Conservation (phyloP, 805 yeast genomes). For the Huiozyma naganishii region DNA sequence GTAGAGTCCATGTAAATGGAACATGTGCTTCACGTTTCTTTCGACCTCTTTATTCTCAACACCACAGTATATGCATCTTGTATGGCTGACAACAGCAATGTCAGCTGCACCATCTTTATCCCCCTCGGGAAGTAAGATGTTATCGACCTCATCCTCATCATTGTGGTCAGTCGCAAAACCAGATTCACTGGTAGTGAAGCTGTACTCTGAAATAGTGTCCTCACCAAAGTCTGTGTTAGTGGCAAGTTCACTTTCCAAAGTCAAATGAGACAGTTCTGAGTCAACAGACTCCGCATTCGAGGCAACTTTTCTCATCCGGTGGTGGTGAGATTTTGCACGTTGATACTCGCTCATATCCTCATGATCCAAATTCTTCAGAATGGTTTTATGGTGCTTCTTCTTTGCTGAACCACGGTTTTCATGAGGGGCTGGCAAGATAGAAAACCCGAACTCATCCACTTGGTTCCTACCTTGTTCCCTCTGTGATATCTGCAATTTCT, state of each 20-base stretch:
- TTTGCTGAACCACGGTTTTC: neutral
- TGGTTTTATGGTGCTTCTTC: slow-evolving; percentile 1
- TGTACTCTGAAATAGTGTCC: slow-evolving; percentile 44
- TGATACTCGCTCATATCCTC: slow-evolving; percentile 7
- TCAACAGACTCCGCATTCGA: slow-evolving; percentile 48
- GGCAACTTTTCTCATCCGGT: slow-evolving; percentile 23
- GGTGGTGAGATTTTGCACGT: neutral
- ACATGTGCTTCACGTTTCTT: slow-evolving; percentile 66
- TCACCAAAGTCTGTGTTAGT: slow-evolving; percentile 28
- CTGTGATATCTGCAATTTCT: slow-evolving; percentile 29
- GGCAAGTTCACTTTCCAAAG: slow-evolving; percentile 26
- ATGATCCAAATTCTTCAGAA: slow-evolving; percentile 15
- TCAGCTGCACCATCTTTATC: slow-evolving; percentile 19
- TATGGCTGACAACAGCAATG: slow-evolving; percentile 1
- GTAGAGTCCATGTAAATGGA: slow-evolving; percentile 67
- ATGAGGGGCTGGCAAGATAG: slow-evolving; percentile 22
- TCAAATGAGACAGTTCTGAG: slow-evolving; percentile 41
- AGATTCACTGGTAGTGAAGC: slow-evolving; percentile 31
- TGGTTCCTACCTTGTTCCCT: slow-evolving; percentile 22
- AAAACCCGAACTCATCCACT: slow-evolving; percentile 33
- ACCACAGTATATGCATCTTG: slow-evolving; percentile 47
- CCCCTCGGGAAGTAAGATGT: slow-evolving; percentile 17
- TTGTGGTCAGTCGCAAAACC: slow-evolving; percentile 28
- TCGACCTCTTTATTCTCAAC: slow-evolving; percentile 42
- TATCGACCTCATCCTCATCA: slow-evolving; percentile 14